phyloP scores from a whole-genome alignment of 345 rosid species.

The Noccaea caerulescens region DNA sequence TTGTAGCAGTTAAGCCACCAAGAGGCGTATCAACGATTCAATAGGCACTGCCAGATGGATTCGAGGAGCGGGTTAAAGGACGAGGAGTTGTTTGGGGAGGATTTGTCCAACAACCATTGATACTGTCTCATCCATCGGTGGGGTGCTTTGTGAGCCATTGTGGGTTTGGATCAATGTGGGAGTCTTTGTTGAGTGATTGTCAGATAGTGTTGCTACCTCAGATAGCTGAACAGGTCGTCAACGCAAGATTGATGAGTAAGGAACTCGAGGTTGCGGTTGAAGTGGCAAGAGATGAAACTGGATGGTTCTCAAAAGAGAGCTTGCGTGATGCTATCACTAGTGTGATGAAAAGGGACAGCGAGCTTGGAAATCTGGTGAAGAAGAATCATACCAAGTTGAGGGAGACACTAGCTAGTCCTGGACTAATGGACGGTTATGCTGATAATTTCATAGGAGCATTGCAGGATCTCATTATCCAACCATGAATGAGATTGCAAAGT shows the following conservation, averaged over 20 bases:
- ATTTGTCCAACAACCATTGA: no score
- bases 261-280: conserved; percentile 49
- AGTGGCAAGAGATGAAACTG: conserved; percentile 42
- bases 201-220: no score
- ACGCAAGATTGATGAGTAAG: conserved; percentile 41
- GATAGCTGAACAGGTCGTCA: conserved; percentile 46
- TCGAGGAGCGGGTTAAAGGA: no score
- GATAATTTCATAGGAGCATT: background rate
- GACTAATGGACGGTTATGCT: conserved; percentile 4
- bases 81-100: no score
- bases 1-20: no score
- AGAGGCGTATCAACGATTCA: no score
- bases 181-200: no score
- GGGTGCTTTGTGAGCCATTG: no score
- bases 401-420: conserved; percentile 19
- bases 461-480: background rate
- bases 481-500: background rate
- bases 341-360: conserved; percentile 37
- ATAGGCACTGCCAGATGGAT: no score
- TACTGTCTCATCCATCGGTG: no score
- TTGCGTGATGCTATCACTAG: conserved; percentile 39
- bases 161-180: no score
- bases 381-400: conserved; percentile 38
- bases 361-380: conserved; percentile 11
- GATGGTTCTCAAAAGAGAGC: conserved; percentile 38